Base-by-base conservation (phyloP, 1,284 basidiomycete species). In the Malassezia globosa region DNA sequence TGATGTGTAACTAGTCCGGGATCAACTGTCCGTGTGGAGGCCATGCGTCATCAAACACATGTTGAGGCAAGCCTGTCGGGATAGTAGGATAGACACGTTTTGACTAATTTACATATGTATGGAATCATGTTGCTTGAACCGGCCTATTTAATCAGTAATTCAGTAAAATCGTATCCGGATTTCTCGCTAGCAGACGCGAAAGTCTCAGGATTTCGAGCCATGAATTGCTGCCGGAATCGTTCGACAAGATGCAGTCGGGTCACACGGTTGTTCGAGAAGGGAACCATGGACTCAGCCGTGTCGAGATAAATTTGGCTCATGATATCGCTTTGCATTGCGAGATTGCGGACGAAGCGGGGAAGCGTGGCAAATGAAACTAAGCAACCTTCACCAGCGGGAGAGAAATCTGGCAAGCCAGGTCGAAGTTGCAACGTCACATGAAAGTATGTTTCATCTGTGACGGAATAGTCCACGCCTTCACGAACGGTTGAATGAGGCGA, bases 281-380 rank as follows among this genome's bases (percentile, higher is more conserved):
- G 61, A 46, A 60, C 59, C 64, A 66, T 64, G 2, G 60, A 60
- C 35, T 64, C 63, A 40, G 59, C 66, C 37, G 68, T 68, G 35
- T 65, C 67, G 25, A 64, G 37, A 37, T 58, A 66, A 44, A 71
- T 69, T 48, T 68, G 68, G 38, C 63, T 63, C 40, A 69, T 63
- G 13, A 69, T 53, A 41, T 67, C 66, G 41, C 58, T 56, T 37
- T 68, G 60, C 51, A 71, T 54, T 13, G 64, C 64, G 14, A 71
- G 40, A 37, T 61, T 61, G 16, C 68, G 46, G 4, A 71, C 66
- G 48, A 71, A 69, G 43, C 33, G 52, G 1, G 68, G 54, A 31
- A 71, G 43, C 4, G 61, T 54, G 14, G 56, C 58, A 10, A 63
- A 63, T 11, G 59, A 62, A 13, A 71, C 46, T 24, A 71, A 52